Percentiles rank a stretch among this genome's conserved stretches.
Evolutionary conservation across 441 rosid species (phyloP).

Genomic region (Lepidium campestre): DNA sequence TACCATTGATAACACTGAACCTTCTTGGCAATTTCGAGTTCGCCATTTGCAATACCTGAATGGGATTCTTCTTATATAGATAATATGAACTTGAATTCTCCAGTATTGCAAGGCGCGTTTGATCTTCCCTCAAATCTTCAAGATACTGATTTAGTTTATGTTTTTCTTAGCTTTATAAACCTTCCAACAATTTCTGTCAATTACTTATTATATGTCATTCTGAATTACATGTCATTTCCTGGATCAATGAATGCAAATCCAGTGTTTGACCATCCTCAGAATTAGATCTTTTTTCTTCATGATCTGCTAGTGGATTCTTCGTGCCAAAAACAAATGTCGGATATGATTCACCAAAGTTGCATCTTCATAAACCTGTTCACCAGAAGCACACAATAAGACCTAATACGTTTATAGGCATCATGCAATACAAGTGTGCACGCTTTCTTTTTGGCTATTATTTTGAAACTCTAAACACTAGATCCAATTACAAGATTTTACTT

Average conservation of each 20-base stretch:
- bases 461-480: background rate
- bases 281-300: constrained; percentile 33
- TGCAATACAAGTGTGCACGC: background rate
- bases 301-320: constrained; percentile 47
- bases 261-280: constrained; percentile 39
- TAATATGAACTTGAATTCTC: too few relatives aligned
- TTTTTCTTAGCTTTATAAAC: background rate
- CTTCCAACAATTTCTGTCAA: background rate
- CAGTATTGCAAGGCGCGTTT: too few relatives aligned
- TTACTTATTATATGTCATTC: background rate
- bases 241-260: constrained; percentile 42
- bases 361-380: constrained; percentile 69
- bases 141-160: constrained; percentile 53
- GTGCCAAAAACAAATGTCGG: constrained; percentile 49
- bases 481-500: constrained; percentile 27
- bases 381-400: constrained; percentile 19
- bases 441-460: background rate
- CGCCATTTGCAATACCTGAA: too few relatives aligned
- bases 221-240: constrained; percentile 42
- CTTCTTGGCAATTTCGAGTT: too few relatives aligned
- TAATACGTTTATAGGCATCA: background rate
- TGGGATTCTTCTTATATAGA: too few relatives aligned
- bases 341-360: constrained; percentile 55
- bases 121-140: constrained; percentile 20
- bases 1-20: too few relatives aligned